Evolutionary conservation across 192 early-diverging fungal genomes (phyloP).

Genomic region (Phycomyces blakesleeanus): DNA sequence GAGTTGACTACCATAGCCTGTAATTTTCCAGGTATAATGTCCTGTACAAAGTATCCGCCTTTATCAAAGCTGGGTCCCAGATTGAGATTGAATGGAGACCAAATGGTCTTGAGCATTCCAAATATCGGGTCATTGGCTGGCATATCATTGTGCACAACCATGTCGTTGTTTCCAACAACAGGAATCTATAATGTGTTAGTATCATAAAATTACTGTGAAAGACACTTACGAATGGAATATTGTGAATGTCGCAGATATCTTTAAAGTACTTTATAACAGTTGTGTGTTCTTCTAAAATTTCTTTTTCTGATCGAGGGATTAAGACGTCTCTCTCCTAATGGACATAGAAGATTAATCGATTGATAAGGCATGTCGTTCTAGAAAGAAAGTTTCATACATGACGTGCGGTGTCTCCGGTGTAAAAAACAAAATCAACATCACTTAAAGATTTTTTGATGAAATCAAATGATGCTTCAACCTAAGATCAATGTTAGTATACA

Average conservation of each 20-base stretch:
- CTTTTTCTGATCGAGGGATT: conserved; percentile 10
- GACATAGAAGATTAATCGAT: background rate
- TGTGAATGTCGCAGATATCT: conserved; percentile 14
- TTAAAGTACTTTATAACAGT: conserved; percentile 14
- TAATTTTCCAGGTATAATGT: conserved; percentile 21
- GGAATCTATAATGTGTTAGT: conserved; percentile 26
- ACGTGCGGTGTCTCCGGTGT: conserved; percentile 37
- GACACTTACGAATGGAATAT: conserved; percentile 18
- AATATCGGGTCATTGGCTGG: conserved; percentile 1
- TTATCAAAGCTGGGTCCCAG: conserved; percentile 13
- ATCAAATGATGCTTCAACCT: conserved; percentile 28
- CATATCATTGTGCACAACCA: conserved; percentile 21
- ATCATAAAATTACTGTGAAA: background rate
- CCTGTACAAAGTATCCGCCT: conserved; percentile 38
- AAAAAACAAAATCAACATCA: conserved; percentile 38
- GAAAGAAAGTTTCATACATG: conserved; percentile 26
- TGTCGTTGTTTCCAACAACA: conserved; percentile 38
- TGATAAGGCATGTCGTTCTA: conserved; percentile 1
- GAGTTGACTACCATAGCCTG: conserved; percentile 29
- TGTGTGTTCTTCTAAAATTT: conserved; percentile 24
- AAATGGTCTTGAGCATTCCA: conserved; percentile 18
- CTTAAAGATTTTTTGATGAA: conserved; percentile 22
- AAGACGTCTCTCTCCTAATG: conserved; percentile 22
- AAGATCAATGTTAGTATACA: background rate
- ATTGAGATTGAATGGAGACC: conserved; percentile 33